Evolutionary conservation across 2,329 filamentous ascomycete genomes (phyloP).

Genomic region (Emergomyces orientalis): DNA sequence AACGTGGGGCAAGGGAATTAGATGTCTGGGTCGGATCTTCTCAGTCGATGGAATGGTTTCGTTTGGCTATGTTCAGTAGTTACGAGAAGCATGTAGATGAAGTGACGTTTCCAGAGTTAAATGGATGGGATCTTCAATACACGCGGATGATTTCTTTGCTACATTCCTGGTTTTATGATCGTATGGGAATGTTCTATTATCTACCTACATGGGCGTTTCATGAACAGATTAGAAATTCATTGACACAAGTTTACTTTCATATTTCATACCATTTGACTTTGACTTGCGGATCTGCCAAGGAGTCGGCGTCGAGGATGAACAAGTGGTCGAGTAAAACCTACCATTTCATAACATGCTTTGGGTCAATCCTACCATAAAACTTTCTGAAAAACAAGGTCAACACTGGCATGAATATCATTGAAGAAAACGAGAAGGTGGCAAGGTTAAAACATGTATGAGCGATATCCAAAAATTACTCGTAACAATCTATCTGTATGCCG

Average conservation of each 20-base stretch:
- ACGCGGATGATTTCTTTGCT: neutral
- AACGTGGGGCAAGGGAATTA: neutral
- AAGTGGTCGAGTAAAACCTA: neutral
- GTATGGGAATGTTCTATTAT: neutral
- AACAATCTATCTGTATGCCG: neutral
- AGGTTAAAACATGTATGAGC: neutral
- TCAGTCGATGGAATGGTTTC: neutral
- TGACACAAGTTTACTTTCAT: neutral
- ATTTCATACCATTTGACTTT: neutral
- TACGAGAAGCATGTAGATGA: constrained; percentile 1
- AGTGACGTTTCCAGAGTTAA: neutral
- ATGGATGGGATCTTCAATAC: neutral
- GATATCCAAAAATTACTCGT: neutral
- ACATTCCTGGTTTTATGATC: neutral
- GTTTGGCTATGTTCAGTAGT: neutral
- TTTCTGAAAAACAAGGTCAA: no score
- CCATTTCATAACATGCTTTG: neutral
- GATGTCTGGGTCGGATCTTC: neutral
- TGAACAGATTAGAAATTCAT: neutral
- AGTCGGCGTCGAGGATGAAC: neutral
- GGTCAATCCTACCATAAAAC: no score
- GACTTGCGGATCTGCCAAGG: neutral
- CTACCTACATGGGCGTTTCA: neutral
- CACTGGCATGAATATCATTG: neutral
- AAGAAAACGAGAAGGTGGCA: neutral